Evolutionary conservation across 169 alveolate species (phyloP), one percentile per base, ranked within the genome.

Genomic region (Plasmodium malariae): DNA sequence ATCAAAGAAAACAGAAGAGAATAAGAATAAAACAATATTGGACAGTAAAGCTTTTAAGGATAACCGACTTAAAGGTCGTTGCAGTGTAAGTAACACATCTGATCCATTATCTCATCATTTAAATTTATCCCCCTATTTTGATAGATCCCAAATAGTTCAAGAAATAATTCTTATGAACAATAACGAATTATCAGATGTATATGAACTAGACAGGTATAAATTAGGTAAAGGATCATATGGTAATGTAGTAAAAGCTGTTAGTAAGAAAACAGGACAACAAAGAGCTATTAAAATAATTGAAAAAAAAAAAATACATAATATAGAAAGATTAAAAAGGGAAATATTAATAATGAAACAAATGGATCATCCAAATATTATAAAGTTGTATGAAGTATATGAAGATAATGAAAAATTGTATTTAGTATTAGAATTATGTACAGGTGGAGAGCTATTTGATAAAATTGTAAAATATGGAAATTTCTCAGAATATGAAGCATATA

Each of bases 361-460:
- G 95, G 98, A 97, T 88, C 98, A 97, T 69, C 98, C 98, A 51
- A 97, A 96, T 72, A 96, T 97, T 48, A 93, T 97, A 11, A 97
- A 96, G 87, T 94, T 97, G 57, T 95, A 94, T 54, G 98, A 97
- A 93, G 96, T 97, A 14, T 97, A 95, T 91, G 99, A 97, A 93
- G 99, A 97, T 55, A 91, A 73, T 73, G 95, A 96, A 36, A 96
- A 95, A 76, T 94, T 97, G 19, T 97, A 97, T 92, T 94, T 97
- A 88, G 98, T 97, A 36, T 95, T 97, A 97, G 99, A 97, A 92
- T 93, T 96, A 63, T 96, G 98, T 71, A 65, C 89, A 1, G 99
- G 99, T 19, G 99, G 99, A 26, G 99, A 98, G 93, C 95, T 98
- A 51, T 98, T 98, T 69, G 99, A 98, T 88, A 96, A 98, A 83